phyloP scores from a whole-genome alignment of 768 basidiomycete genomes.

The Fomitopsis serialis region DNA sequence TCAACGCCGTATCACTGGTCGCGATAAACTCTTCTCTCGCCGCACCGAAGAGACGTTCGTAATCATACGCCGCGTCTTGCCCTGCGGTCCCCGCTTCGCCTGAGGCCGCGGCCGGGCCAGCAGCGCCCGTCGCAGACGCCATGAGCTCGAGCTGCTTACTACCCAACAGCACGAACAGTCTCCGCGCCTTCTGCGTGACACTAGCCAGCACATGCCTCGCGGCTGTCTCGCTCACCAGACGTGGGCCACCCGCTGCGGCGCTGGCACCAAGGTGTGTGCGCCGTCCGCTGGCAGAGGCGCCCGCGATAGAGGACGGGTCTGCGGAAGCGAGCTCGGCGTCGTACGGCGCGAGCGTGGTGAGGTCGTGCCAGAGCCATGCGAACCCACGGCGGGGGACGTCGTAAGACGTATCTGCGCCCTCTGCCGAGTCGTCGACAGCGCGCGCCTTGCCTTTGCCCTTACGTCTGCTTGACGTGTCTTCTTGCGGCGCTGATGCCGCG shows the following conservation, averaged over 20 bases:
- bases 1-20: slow-evolving; percentile 78
- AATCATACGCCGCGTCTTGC: slow-evolving; percentile 51
- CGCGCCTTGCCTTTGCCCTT: slow-evolving; percentile 3
- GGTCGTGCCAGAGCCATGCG: slow-evolving; percentile 84
- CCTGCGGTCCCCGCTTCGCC: slow-evolving; percentile 26
- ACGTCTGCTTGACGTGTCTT: not conserved
- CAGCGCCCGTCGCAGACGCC: slow-evolving; percentile 23
- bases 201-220: slow-evolving; percentile 79
- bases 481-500: slow-evolving; percentile 20
- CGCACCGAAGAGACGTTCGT: slow-evolving; percentile 64
- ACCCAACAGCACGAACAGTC: slow-evolving; percentile 72
- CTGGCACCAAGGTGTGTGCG: slow-evolving; percentile 5
- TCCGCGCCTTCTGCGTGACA: slow-evolving; percentile 83
- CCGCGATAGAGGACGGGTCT: slow-evolving; percentile 57
- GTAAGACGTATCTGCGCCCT: slow-evolving; percentile 5
- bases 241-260: slow-evolving; percentile 25
- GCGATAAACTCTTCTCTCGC: slow-evolving; percentile 86
- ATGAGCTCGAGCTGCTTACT: slow-evolving; percentile 61
- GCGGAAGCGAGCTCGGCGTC: slow-evolving; percentile 68
- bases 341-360: slow-evolving; percentile 82
- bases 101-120: slow-evolving; percentile 10
- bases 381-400: slow-evolving; percentile 40
- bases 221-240: slow-evolving; percentile 66
- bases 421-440: not conserved
- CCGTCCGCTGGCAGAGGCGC: slow-evolving; percentile 32